These are phyloP conservation scores for Schizophyllum amplum DNA, from an alignment of 1,284 basidiomycete species.

Conservation along the genomic window DNA sequence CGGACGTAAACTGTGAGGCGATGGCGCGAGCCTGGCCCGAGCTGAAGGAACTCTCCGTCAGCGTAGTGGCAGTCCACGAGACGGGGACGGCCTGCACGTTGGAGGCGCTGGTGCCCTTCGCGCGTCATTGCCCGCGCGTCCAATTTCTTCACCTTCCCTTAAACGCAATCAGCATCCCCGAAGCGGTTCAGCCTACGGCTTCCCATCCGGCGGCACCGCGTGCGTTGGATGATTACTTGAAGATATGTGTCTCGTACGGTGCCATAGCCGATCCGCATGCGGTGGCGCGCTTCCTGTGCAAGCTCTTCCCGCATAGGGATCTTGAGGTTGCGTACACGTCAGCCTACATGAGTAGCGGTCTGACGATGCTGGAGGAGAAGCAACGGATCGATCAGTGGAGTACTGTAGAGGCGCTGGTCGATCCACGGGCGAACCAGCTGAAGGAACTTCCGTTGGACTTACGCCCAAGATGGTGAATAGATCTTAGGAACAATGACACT, in stretches of 20 bases:
- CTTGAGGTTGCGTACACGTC: background rate
- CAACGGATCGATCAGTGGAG: background rate
- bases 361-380: background rate
- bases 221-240: too few species aligned
- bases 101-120: background rate
- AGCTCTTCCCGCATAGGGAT: background rate
- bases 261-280: background rate
- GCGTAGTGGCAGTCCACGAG: background rate
- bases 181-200: too few species aligned
- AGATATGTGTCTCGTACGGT: background rate
- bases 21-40: background rate
- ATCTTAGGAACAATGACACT: too few species aligned
- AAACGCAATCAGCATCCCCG: background rate
- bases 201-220: too few species aligned
- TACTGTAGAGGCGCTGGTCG: background rate
- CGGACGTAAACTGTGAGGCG: background rate
- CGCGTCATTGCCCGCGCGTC: background rate
- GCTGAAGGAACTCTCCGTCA: background rate
- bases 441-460: too few species aligned
- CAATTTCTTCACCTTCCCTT: background rate
- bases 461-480: too few species aligned
- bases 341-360: background rate
- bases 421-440: too few species aligned
- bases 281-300: background rate
- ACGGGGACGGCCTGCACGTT: background rate